These are phyloP conservation scores for Aspergillus costaricaensis DNA, from an alignment of 2,329 filamentous ascomycete species.

Conservation along the genomic window DNA sequence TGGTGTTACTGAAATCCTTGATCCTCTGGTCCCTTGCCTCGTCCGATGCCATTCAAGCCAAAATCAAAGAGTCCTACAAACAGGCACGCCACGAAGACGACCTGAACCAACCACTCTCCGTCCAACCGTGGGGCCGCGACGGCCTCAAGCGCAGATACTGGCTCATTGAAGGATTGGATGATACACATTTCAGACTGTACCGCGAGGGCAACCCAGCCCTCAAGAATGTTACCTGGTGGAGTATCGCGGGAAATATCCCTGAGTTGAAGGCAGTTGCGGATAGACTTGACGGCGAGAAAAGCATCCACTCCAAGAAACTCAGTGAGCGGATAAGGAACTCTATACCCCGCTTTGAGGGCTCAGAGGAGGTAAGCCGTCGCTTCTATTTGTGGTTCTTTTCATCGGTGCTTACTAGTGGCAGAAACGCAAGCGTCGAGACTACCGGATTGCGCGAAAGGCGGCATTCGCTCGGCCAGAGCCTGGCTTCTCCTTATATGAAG, in stretches of 20 bases:
- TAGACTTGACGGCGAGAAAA: slow-evolving; percentile 77
- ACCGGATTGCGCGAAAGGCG: slow-evolving; percentile 80
- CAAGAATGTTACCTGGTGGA: slow-evolving; percentile 84
- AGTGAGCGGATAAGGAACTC: slow-evolving; percentile 76
- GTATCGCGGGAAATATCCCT: slow-evolving; percentile 85
- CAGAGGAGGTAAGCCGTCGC: slow-evolving; percentile 70
- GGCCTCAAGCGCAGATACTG: slow-evolving; percentile 92
- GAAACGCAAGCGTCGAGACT: slow-evolving; percentile 93
- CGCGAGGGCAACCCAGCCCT: slow-evolving; percentile 84
- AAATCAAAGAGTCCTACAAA: slow-evolving; percentile 88
- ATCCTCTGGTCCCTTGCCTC: slow-evolving; percentile 87
- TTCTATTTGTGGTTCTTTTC: neutral
- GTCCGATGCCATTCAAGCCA: slow-evolving; percentile 76
- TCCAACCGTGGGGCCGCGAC: slow-evolving; percentile 88
- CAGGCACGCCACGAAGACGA: slow-evolving; percentile 76
- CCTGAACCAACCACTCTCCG: slow-evolving; percentile 80
- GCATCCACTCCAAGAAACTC: slow-evolving; percentile 76
- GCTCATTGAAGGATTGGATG: slow-evolving; percentile 88
- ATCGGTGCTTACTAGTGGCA: slow-evolving; percentile 39
- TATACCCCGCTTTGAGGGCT: slow-evolving; percentile 86
- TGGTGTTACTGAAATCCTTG: slow-evolving; percentile 78
- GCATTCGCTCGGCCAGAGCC: slow-evolving; percentile 84
- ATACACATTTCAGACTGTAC: slow-evolving; percentile 92
- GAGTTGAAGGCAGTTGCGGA: slow-evolving; percentile 75
- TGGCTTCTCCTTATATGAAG: slow-evolving; percentile 92